A percentile compares a stretch with the other conserved stretches of the same genome.
Evolutionary conservation across 495 filamentous ascomycete genomes (phyloP).

Genomic region (Tricharina praecox): DNA sequence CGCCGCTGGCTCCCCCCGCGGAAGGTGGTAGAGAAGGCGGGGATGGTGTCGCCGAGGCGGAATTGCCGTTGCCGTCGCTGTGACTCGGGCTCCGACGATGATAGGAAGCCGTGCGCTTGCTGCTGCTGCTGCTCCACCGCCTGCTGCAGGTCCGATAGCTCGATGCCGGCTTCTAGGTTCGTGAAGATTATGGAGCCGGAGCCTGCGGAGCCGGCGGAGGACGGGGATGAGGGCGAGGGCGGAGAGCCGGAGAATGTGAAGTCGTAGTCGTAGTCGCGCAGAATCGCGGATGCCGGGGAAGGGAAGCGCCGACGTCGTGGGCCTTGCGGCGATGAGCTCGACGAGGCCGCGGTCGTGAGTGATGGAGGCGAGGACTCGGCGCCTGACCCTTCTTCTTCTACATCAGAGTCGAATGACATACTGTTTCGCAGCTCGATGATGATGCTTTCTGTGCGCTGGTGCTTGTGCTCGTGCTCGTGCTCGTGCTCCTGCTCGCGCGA

Average conservation of each 20-base stretch:
- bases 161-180: conserved; percentile 16
- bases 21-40: conserved; percentile 16
- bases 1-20: conserved; percentile 15
- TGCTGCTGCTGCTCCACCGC: too few relatives aligned
- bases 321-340: not conserved
- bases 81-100: too few relatives aligned
- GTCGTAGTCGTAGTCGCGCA: not conserved
- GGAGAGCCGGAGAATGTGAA: not conserved
- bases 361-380: not conserved
- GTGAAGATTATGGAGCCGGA: conserved; percentile 19
- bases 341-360: not conserved
- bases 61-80: conserved; percentile 5
- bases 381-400: not conserved
- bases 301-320: too few relatives aligned
- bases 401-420: not conserved
- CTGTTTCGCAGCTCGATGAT: not conserved
- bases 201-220: not conserved
- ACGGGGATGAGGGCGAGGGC: not conserved
- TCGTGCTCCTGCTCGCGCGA: too few relatives aligned
- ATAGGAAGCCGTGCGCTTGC: too few relatives aligned
- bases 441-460: not conserved
- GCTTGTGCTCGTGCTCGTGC: not conserved
- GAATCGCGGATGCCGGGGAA: too few relatives aligned
- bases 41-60: conserved; percentile 20
- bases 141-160: not conserved